Conservation (phyloP, 2,329 filamentous ascomycete species). For the Cadophora sp. region DNA sequence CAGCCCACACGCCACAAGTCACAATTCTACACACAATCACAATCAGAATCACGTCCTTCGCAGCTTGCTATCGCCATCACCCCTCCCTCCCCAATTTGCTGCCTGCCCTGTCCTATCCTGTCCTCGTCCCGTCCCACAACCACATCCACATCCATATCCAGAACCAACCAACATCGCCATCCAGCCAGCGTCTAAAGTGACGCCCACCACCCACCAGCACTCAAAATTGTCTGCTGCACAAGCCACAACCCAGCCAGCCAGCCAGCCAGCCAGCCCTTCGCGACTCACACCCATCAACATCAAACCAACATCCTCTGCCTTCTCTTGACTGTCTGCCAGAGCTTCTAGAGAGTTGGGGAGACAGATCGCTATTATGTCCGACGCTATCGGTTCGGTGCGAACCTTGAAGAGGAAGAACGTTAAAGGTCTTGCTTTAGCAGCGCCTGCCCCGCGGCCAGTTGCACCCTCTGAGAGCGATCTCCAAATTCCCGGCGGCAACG, state of each 20-base stretch:
- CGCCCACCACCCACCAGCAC: neutral
- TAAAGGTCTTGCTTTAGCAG: slow-evolving; percentile 89
- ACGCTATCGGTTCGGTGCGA: slow-evolving; percentile 66
- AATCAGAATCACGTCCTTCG: neutral
- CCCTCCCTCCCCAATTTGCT: neutral
- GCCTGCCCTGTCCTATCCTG: too few relatives aligned
- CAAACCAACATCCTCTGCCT: neutral
- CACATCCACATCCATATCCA: neutral
- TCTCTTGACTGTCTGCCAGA: neutral
- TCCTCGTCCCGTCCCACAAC: neutral
- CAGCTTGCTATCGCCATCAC: slow-evolving; percentile 1
- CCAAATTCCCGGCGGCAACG: slow-evolving; percentile 66
- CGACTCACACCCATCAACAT: too few relatives aligned
- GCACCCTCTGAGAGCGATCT: slow-evolving; percentile 76
- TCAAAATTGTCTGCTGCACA: neutral
- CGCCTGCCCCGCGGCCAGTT: slow-evolving; percentile 74
- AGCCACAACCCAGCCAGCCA: slow-evolving; percentile 2
- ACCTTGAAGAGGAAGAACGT: slow-evolving; percentile 99
- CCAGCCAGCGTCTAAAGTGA: slow-evolving; percentile 10
- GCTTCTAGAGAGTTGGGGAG: neutral
- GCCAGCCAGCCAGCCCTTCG: neutral
- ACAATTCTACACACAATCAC: neutral
- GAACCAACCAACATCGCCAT: neutral
- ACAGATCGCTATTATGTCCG: slow-evolving; percentile 54
- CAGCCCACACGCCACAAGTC: neutral